Percentiles rank a stretch among this genome's conserved stretches.
These are phyloP conservation scores for Aspergillus quadrilineatus DNA, from an alignment of 2,329 filamentous ascomycete genomes.

Conservation along the genomic window DNA sequence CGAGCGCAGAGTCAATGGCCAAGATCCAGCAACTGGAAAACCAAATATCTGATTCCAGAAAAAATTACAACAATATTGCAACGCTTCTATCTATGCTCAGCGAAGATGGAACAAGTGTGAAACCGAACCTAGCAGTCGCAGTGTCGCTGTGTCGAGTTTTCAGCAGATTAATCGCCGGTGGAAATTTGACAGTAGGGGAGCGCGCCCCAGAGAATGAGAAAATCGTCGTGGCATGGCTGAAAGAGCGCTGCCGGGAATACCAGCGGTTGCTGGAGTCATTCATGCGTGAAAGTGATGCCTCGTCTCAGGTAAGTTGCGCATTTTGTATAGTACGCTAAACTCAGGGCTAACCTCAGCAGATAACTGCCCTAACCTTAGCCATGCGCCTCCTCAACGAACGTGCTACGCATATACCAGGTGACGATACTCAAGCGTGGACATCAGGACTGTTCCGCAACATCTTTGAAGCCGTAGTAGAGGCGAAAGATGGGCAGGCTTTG, in stretches of 20 bases:
- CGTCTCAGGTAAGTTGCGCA: constrained; percentile 46
- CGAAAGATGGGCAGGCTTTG: constrained; percentile 58
- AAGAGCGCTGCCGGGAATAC: constrained; percentile 70
- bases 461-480: constrained; percentile 60
- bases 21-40: constrained; percentile 74
- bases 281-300: constrained; percentile 59
- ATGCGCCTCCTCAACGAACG: constrained; percentile 86
- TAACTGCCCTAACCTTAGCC: constrained; percentile 70
- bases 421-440: constrained; percentile 68
- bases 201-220: constrained; percentile 69
- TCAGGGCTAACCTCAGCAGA: constrained; percentile 39
- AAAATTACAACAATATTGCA: constrained; percentile 88
- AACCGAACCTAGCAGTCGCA: constrained; percentile 65
- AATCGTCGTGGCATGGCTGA: constrained; percentile 75
- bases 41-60: constrained; percentile 79
- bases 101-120: constrained; percentile 50
- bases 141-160: constrained; percentile 86
- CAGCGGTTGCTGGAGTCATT: constrained; percentile 61
- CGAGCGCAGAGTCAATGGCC: constrained; percentile 56
- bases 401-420: constrained; percentile 60
- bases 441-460: constrained; percentile 65
- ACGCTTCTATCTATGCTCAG: constrained; percentile 64
- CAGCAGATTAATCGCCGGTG: constrained; percentile 72
- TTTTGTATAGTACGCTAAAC: background rate
- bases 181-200: constrained; percentile 66